Conservation (phyloP, 1,284 basidiomycete species). For the Boletus subluridellus region DNA sequence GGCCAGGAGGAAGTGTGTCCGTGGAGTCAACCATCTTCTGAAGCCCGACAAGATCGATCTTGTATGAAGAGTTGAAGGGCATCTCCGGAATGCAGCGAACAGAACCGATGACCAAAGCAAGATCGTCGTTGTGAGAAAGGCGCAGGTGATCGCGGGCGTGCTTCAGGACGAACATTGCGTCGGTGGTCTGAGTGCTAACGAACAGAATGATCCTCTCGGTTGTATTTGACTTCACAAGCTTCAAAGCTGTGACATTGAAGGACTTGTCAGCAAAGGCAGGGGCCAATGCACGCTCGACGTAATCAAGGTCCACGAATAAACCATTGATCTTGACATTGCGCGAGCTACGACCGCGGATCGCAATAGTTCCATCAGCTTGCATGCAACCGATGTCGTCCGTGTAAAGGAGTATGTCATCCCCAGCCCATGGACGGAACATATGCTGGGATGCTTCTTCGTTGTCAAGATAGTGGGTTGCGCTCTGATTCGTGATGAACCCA, state of each 20-base stretch:
- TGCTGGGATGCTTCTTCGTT: conserved; percentile 28
- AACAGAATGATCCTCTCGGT: conserved; percentile 25
- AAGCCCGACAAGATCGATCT: conserved; percentile 27
- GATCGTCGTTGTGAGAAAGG: conserved; percentile 14
- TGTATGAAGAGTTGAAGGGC: conserved; percentile 33
- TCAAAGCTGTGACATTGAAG: conserved; percentile 18
- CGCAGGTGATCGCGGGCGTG: conserved; percentile 22
- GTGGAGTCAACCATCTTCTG: conserved; percentile 24
- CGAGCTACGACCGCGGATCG: conserved; percentile 28
- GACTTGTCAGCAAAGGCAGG: conserved; percentile 19
- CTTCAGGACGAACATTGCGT: conserved; percentile 26
- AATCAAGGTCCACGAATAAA: conserved; percentile 29
- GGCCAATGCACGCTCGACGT: conserved; percentile 28
- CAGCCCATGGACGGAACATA: conserved; percentile 29
- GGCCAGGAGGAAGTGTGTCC: conserved; percentile 10
- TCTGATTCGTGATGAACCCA: conserved; percentile 25
- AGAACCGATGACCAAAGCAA: conserved; percentile 21
- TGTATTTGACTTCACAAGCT: conserved; percentile 28
- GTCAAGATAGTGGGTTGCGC: conserved; percentile 27
- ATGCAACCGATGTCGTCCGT: conserved; percentile 31
- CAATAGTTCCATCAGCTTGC: conserved; percentile 28
- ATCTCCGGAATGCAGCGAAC: conserved; percentile 27
- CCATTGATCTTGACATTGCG: conserved; percentile 32
- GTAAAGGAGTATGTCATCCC: conserved; percentile 26
- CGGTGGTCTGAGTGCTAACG: conserved; percentile 15